phyloP scores from a whole-genome alignment of 495 filamentous ascomycete species.

The Oleoguttula mirabilis region DNA sequence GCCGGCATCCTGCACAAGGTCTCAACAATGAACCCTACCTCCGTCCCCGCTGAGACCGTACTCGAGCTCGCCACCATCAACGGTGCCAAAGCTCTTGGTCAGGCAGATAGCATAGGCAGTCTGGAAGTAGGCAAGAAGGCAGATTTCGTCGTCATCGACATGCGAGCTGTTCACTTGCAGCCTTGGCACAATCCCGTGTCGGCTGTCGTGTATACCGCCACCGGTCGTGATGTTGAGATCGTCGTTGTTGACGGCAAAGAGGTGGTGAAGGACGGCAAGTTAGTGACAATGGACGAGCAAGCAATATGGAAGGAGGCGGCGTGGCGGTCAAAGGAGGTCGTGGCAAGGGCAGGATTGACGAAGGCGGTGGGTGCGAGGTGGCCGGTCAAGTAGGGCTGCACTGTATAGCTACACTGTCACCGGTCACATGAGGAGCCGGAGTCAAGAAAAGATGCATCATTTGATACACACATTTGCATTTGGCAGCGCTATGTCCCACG shows the following conservation, averaged over 20 bases:
- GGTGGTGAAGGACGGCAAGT: constrained; percentile 31
- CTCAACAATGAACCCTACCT: constrained; percentile 34
- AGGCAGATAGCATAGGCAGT: constrained; percentile 36
- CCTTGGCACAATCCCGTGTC: constrained; percentile 34
- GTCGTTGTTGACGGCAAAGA: constrained; percentile 38
- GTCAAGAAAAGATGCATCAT: too few species aligned
- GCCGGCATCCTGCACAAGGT: constrained; percentile 42
- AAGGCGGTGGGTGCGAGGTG: constrained; percentile 32
- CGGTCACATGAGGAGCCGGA: too few species aligned
- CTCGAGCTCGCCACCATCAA: constrained; percentile 44
- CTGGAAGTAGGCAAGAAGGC: constrained; percentile 44
- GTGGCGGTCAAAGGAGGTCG: constrained; percentile 31
- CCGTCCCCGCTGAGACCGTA: constrained; percentile 37
- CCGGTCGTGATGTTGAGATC: constrained; percentile 38
- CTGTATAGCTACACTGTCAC: not conserved
- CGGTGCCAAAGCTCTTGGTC: constrained; percentile 37
- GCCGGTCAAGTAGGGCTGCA: constrained; percentile 21
- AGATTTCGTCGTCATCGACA: constrained; percentile 36
- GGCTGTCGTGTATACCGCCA: constrained; percentile 38
- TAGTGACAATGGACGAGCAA: constrained; percentile 20
- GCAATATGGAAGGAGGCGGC: constrained; percentile 15
- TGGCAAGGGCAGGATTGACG: constrained; percentile 32
- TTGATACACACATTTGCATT: too few species aligned
- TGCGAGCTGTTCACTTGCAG: constrained; percentile 32
- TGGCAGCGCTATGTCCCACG: too few species aligned